Base-by-base conservation (phyloP, 495 filamentous ascomycete genomes). In the Polyplosphaeria fusca region DNA sequence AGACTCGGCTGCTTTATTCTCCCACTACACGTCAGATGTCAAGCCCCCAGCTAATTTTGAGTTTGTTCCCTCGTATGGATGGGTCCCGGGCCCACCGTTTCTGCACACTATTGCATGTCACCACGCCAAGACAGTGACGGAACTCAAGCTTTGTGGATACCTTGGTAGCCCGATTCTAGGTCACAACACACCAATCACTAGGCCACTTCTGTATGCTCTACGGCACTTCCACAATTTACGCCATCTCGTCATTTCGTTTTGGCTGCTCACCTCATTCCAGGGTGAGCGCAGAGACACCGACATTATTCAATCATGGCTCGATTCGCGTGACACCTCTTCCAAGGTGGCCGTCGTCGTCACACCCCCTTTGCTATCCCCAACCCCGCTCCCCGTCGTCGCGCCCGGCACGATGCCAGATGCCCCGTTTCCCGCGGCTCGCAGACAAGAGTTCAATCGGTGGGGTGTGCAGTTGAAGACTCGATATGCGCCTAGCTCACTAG, bases 131-230 rank as follows among this genome's bases (percentile, higher is more conserved):
- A 71, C 67, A 9, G 38, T 68, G 32, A 63, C 52, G 3, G 65
- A 69, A 48, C 65, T 71, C n/a, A 71, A 69, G 46, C 62, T 71
- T 41, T 71, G 69, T 54, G 69, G 69, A 20, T 68, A 63, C 44
- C 42, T 58, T 22, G 69, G 69, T 13, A 23, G 53, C 11, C 65
- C 69, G 1, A 50, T 61, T 9, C 52, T 71, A 22, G 55, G 53
- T 3, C 5, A 47, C 9, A 48, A 61, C 16, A 68, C 64, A 0
- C 53, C 63, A 4, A 61, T 70, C 42, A 70, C 67, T 4, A 44
- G 35, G 14, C 60, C 67, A 1, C 49, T 71, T 4, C 61, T 71
- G 2, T 45, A 56, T 37, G 50, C 58, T 9, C 60, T 71, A 22
- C 61, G 59, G 23, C 55, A 65, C 37, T 71, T 70, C 60, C 55